Base-by-base conservation (phyloP, 73 alveolate genomes). In the Paramecium sexaurelia region DNA sequence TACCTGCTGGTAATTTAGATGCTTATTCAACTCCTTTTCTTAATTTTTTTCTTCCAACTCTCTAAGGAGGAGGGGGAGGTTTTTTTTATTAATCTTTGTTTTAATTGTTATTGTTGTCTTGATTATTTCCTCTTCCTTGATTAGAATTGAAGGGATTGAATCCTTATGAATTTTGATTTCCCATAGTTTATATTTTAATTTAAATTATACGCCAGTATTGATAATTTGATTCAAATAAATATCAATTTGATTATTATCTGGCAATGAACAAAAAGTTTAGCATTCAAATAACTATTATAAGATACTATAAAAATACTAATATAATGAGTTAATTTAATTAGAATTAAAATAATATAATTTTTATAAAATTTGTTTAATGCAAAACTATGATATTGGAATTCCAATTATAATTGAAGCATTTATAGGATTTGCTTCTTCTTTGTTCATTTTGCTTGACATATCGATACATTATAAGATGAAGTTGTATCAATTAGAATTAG, bases 21-120 rank as follows among this genome's bases (percentile, higher is more conserved):
- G 96, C 92, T 22, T 82, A 92, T 47, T 94, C 96, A 85, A 68
- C 92, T 8, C 97, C 97, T 91, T 91, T 94, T 94, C 92, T 92
- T 92, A 94, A 84, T 92, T 94, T 95, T 93, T 93, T 95, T 86
- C 90, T 95, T 33, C 98, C 98, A 4, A 94, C 89, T 92, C 96
- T 94, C 13, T 91, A 84, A 7, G 98, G 98, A 20, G 96, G 96
- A 20, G 96, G 92, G 3, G 90, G 90, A 7, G 68, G 71, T 45
- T 78, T 78, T 33, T 78, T 78, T 24, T 39, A 13, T 43, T 78
- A 78, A 7, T 78, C 57, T 11, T 73, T 36, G 33, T 73, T 33
- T 24, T 73, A 36, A 73, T 73, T 73, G 55, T 73, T 29, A 19
- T 37, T 26, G 41, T 78, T 78, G 11, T 43, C 68, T 45, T 78